Evolutionary conservation across 495 filamentous ascomycete genomes (phyloP).

Genomic region (Cladorrhinum samala): DNA sequence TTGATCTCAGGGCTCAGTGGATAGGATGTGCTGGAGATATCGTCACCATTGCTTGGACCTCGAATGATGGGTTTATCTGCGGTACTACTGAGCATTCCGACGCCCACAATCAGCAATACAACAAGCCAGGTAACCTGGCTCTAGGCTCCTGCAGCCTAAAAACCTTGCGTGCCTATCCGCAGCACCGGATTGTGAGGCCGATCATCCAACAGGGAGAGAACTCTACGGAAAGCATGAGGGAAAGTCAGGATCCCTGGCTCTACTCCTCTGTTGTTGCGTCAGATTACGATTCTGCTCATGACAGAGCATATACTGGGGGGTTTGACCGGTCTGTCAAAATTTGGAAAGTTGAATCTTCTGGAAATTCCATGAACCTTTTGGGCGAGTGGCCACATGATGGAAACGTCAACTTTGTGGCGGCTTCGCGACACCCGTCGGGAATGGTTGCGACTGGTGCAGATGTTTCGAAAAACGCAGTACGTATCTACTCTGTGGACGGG

Average conservation of each 20-base stretch:
- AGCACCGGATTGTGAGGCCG: constrained; percentile 60
- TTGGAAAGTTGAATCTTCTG: constrained; percentile 51
- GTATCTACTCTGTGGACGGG: constrained; percentile 41
- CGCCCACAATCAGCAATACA: constrained; percentile 74
- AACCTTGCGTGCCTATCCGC: constrained; percentile 56
- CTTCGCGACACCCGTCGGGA: constrained; percentile 40
- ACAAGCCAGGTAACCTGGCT: constrained; percentile 69
- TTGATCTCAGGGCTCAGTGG: constrained; percentile 43
- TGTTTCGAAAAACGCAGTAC: constrained; percentile 39
- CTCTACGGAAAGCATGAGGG: constrained; percentile 49
- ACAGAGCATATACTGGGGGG: constrained; percentile 65
- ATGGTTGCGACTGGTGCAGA: constrained; percentile 49
- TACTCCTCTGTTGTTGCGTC: constrained; percentile 75
- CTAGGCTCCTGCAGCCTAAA: constrained; percentile 56
- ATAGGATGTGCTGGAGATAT: constrained; percentile 56
- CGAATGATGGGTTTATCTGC: constrained; percentile 45
- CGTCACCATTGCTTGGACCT: constrained; percentile 49
- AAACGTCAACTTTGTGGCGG: constrained; percentile 64
- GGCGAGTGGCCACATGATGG: constrained; percentile 58
- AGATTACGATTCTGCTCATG: constrained; percentile 55
- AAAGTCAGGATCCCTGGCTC: constrained; percentile 60
- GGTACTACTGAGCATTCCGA: constrained; percentile 74
- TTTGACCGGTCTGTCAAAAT: constrained; percentile 76
- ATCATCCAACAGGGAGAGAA: constrained; percentile 47
- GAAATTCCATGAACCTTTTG: constrained; percentile 31